Base-by-base conservation (phyloP, 805 yeast species). In the Martiniozyma abietophila region DNA sequence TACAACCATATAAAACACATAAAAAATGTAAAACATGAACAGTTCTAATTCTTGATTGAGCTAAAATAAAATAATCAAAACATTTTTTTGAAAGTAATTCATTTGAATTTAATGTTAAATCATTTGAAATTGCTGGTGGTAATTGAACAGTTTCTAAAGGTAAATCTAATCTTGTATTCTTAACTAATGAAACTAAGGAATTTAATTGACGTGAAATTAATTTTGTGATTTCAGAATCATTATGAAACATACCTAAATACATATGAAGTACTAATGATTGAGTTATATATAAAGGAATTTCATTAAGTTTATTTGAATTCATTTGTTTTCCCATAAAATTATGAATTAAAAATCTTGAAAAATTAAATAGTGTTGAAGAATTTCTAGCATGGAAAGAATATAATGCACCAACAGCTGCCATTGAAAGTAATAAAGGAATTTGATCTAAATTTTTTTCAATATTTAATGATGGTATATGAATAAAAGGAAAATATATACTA, bases 341-440 rank as follows among this genome's bases (percentile, higher is more conserved):
- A 49, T 80, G 84, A 36, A 80, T 72, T 43, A 78, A 72, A 36
- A 62, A 71, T 49, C 81, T 71, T 12, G 83, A 68, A 39, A 81
- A 67, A 49, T 78, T 78, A 53, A 78, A 80, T 38, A 81, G 56
- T 8, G 80, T 62, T 46, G 79, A 65, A 0, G 95, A 82, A 50
- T 82, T 82, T 24, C 77, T 60, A 21, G 85, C 80, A 48, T 81
- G 86, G 58, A 80, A 84, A 0, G 84, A 74, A 49, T 82, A 84
- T 16, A 88, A 64, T 0, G 96, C 95, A 27, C 97, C 97, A 38
- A 88, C 73, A 11, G 95, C 79, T 1, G 92, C 80, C 71, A 86
- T 80, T 3, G 94, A 74, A 35, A 86, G 61, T 5, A 84, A 53
- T 29, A 88, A 64, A 2, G 95, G 88, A 34, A 69, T 63, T 50